phyloP scores from a whole-genome alignment of 257 asterid genomes.

The Voacanga thouarsii region DNA sequence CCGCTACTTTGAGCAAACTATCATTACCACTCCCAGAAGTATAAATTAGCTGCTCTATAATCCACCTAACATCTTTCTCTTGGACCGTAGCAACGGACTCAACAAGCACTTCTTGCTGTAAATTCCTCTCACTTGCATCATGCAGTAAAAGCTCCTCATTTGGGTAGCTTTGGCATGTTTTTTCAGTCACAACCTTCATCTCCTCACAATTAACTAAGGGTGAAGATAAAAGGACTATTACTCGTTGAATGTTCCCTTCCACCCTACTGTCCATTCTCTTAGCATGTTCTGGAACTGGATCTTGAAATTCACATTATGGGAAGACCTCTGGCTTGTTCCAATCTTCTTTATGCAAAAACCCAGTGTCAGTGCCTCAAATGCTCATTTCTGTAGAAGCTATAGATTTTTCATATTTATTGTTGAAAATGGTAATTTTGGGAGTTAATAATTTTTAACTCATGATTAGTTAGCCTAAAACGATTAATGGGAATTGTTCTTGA shows the following conservation, averaged over 20 bases:
- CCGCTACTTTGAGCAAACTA: constrained; percentile 14
- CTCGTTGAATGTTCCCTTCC: constrained; percentile 22
- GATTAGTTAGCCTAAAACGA: too few relatives aligned
- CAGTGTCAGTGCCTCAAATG: constrained; percentile 16
- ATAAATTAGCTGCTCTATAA: constrained; percentile 23
- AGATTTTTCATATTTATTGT: constrained; percentile 23
- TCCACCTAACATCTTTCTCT: constrained; percentile 23
- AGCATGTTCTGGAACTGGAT: constrained; percentile 11
- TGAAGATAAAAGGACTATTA: constrained; percentile 21
- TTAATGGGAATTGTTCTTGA: too few relatives aligned
- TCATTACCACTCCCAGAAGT: constrained; percentile 19
- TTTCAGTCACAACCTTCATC: constrained; percentile 12
- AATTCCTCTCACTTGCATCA: constrained; percentile 25
- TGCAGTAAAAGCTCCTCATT: constrained; percentile 16
- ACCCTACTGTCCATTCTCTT: constrained; percentile 4
- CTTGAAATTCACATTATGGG: constrained; percentile 14
- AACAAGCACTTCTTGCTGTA: constrained; percentile 25
- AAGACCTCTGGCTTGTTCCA: constrained; percentile 24
- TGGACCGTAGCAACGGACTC: constrained; percentile 19
- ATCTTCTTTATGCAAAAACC: constrained; percentile 29
- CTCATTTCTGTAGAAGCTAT: constrained; percentile 25
- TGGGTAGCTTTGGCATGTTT: constrained; percentile 9
- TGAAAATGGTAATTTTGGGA: too few relatives aligned
- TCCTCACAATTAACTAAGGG: constrained; percentile 21
- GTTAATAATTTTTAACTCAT: too few relatives aligned